These are phyloP conservation scores for Heritiera fomes DNA, from an alignment of 345 rosid genomes.

Conservation along the genomic window DNA sequence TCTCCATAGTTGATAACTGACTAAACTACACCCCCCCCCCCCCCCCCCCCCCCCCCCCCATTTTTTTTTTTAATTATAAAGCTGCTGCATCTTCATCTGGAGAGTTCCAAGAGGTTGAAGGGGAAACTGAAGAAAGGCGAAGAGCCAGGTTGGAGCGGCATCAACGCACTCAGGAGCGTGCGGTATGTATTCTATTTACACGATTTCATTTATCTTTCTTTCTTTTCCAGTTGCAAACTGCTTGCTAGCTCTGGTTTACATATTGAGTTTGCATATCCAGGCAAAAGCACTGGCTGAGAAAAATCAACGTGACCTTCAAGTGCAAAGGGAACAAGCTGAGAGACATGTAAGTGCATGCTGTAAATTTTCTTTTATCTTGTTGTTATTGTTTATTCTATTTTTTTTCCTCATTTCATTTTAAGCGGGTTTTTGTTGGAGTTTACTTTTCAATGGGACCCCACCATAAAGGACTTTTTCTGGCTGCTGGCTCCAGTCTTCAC, in stretches of 20 bases:
- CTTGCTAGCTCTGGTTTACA: slow-evolving; percentile 11
- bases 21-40: slow-evolving; percentile 3
- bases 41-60: too few species aligned
- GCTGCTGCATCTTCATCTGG: slow-evolving; percentile 57
- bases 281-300: slow-evolving; percentile 95
- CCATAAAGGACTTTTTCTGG: background rate
- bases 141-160: slow-evolving; percentile 93
- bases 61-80: slow-evolving; percentile 33
- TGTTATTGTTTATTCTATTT: background rate
- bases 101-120: slow-evolving; percentile 84
- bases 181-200: slow-evolving; percentile 51
- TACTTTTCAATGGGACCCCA: background rate
- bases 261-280: slow-evolving; percentile 42
- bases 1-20: slow-evolving; percentile 17
- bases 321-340: slow-evolving; percentile 90
- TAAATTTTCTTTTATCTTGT: slow-evolving; percentile 8
- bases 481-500: background rate
- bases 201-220: slow-evolving; percentile 20
- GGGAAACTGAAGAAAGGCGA: slow-evolving; percentile 92
- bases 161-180: slow-evolving; percentile 97
- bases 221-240: slow-evolving; percentile 14
- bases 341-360: slow-evolving; percentile 70
- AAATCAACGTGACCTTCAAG: slow-evolving; percentile 91
- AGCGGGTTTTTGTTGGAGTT: background rate
- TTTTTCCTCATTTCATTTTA: background rate